phyloP scores from a whole-genome alignment of 805 yeast genomes.

The Metschnikowia peoriensis region DNA sequence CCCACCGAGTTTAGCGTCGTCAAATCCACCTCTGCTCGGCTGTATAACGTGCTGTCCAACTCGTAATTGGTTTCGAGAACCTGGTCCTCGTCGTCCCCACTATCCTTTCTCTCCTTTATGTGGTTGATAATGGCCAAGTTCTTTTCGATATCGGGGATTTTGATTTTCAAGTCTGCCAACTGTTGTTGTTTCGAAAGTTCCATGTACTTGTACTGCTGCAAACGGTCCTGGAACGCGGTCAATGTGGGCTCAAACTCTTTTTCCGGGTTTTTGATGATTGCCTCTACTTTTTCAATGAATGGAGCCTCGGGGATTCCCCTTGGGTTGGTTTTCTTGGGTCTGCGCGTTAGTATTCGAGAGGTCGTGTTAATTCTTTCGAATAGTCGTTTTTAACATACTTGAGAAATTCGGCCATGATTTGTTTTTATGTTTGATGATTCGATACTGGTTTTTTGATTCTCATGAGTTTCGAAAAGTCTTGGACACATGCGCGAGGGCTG shows the following conservation, averaged over 20 bases:
- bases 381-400: conserved; percentile 22
- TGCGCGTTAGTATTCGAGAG: conserved; percentile 21
- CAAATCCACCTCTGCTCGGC: conserved; percentile 71
- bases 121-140: conserved; percentile 72
- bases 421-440: background rate
- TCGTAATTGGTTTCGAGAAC: conserved; percentile 75
- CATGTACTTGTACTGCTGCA: conserved; percentile 91
- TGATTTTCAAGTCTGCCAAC: conserved; percentile 52
- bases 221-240: conserved; percentile 76
- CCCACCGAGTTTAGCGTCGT: conserved; percentile 59
- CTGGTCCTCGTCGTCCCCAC: conserved; percentile 29
- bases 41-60: conserved; percentile 87
- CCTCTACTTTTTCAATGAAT: conserved; percentile 81
- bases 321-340: conserved; percentile 69
- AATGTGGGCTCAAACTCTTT: conserved; percentile 67
- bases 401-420: conserved; percentile 29
- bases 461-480: background rate
- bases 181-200: conserved; percentile 54
- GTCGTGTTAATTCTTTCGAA: background rate
- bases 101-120: conserved; percentile 48
- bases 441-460: background rate
- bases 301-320: conserved; percentile 98
- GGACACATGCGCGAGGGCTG: background rate
- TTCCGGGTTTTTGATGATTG: conserved; percentile 61
- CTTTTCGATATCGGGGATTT: conserved; percentile 90